Percentiles rank a stretch among this genome's conserved stretches.
Evolutionary conservation across 176 grass and related monocot species (phyloP).

Genomic region (Alloteropsis semialata): DNA sequence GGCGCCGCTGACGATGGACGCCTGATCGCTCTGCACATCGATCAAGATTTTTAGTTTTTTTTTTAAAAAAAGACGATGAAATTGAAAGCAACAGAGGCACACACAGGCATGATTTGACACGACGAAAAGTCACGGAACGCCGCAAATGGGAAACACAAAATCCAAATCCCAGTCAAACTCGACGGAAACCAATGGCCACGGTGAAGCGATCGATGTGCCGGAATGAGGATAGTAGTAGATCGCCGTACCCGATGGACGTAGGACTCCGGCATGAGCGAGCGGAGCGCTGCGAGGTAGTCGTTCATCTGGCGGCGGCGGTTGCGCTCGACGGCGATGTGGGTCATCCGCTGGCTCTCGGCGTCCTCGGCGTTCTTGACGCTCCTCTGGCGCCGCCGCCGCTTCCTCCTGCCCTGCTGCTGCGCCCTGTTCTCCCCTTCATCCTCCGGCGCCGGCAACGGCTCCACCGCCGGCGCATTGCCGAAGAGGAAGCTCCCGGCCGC

Average conservation of each 20-base stretch:
- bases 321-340: conserved; percentile 98
- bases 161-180: background rate
- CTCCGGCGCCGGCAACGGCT: background rate
- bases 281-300: conserved; percentile 84
- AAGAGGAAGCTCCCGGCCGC: conserved; percentile 13
- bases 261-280: conserved; percentile 77
- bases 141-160: background rate
- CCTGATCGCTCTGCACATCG: conserved; percentile 74
- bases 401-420: conserved; percentile 50
- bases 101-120: conserved; percentile 1
- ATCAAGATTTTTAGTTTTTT: background rate
- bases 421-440: background rate
- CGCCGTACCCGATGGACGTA: conserved; percentile 82
- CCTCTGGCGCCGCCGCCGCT: conserved; percentile 56
- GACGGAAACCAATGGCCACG: background rate
- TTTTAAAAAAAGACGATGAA: too few relatives aligned
- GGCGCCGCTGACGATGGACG: conserved; percentile 87
- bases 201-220: background rate
- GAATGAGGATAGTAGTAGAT: background rate
- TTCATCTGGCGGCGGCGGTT: conserved; percentile 98
- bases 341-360: conserved; percentile 84
- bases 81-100: background rate
- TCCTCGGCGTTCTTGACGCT: conserved; percentile 69
- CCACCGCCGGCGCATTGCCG: background rate
- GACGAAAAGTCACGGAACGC: background rate